Base-by-base conservation (phyloP, 2,329 filamentous ascomycete species). In the Aaosphaeria pasadenensis region DNA sequence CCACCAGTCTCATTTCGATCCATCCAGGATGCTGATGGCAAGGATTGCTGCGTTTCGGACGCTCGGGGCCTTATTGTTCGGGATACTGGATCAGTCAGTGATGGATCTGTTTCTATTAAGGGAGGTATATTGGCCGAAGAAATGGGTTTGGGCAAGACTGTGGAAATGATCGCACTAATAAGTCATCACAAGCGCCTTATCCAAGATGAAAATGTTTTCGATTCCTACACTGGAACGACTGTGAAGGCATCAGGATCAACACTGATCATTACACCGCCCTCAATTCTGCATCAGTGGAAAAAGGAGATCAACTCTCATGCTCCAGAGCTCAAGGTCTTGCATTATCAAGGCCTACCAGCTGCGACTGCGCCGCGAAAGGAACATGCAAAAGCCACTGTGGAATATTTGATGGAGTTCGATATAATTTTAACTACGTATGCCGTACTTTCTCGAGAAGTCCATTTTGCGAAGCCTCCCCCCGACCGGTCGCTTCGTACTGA, bases 101-200 rank as follows among this genome's bases (percentile, higher is more conserved):
- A 71, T 47, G 51, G 59, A 6, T 46, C 40, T 50, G 66, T 24
- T 71, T 82, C 59, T 11, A 49, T 77, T 2, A 68, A 61, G 33
- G 84, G 84, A 3, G 87, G 87, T 0, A 85, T 90, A 42, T 72
- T 92, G 5, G 84, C 87, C 0, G 88, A 92, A 61, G 88, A 92
- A 66, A 92, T 92, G 88, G 88, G 88, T 0, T 73, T 92, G 1
- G 88, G 88, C 1, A 92, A 92, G 66, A 92, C 88, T 0, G 75
- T 91, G 3, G 89, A 92, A 69, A 76, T 89, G 2, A 82, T 91
- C 40, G 79, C 85, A 4, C 74, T 92, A 7, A 81, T 91, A n/a
- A 74, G 82, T 6, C 72, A 87, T 28, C 83, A 92, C 61, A 74
- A 66, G 36, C 78, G 80, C 30, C 36, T 52, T 38, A 33, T 53